These are phyloP conservation scores for Acidiella bohemica DNA, from an alignment of 495 filamentous ascomycete species.

Conservation along the genomic window DNA sequence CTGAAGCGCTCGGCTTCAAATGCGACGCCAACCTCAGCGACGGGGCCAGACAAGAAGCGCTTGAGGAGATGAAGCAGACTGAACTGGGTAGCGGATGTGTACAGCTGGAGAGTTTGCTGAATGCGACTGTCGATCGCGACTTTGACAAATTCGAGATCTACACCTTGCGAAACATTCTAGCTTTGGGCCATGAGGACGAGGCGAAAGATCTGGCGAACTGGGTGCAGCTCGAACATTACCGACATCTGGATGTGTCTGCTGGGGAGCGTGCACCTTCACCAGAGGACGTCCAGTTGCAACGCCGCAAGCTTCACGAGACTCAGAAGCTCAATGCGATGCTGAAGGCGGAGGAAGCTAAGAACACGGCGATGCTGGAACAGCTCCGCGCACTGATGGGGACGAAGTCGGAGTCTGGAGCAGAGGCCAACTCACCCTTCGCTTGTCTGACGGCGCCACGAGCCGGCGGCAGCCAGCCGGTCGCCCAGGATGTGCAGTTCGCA, in stretches of 20 bases:
- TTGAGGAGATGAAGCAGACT: slow-evolving; percentile 41
- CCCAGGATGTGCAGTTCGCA: slow-evolving; percentile 69
- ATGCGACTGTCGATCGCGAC: slow-evolving; percentile 58
- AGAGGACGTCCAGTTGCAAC: slow-evolving; percentile 53
- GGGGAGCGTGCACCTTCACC: slow-evolving; percentile 37
- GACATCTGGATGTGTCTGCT: slow-evolving; percentile 34
- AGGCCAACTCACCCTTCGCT: slow-evolving; percentile 31
- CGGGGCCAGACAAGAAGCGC: slow-evolving; percentile 35
- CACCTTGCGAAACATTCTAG: slow-evolving; percentile 75
- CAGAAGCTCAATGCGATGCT: slow-evolving; percentile 64
- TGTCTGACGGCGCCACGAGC: slow-evolving; percentile 27
- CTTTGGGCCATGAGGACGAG: slow-evolving; percentile 33
- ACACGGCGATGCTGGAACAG: slow-evolving; percentile 55
- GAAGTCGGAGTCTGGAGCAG: slow-evolving; percentile 2
- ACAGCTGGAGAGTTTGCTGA: slow-evolving; percentile 89
- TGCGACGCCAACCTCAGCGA: slow-evolving; percentile 9
- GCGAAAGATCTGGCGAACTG: slow-evolving; percentile 57
- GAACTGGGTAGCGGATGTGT: slow-evolving; percentile 88
- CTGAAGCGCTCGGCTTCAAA: slow-evolving; percentile 61
- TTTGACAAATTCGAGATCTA: slow-evolving; percentile 77
- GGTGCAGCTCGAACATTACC: slow-evolving; percentile 76
- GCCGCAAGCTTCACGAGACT: slow-evolving; percentile 68
- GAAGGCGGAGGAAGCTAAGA: slow-evolving; percentile 59
- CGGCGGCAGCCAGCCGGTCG: slow-evolving; percentile 27
- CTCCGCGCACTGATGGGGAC: slow-evolving; percentile 41